A percentile compares a stretch with the other conserved stretches of the same genome.
Evolutionary conservation across 805 yeast genomes (phyloP).

Genomic region (Kockiozyma suomiensis): DNA sequence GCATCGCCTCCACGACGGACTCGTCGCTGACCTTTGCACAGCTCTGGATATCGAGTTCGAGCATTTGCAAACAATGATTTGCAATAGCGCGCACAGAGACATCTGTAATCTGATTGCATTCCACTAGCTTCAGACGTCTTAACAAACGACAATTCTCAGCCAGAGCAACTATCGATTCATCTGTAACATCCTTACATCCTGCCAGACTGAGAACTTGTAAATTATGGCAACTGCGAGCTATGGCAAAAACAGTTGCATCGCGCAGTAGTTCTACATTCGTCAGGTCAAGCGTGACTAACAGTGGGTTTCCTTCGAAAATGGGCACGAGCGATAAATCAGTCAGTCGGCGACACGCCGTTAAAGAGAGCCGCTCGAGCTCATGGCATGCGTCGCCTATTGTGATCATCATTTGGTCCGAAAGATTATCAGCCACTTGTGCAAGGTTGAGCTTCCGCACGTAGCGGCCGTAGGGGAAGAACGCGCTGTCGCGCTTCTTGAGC

Average conservation of each 20-base stretch:
- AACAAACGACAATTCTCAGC: slow-evolving; percentile 68
- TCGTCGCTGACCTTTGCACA: slow-evolving; percentile 72
- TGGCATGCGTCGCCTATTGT: slow-evolving; percentile 64
- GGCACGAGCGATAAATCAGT: slow-evolving; percentile 62
- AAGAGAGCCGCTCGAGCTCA: slow-evolving; percentile 80
- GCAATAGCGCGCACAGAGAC: slow-evolving; percentile 61
- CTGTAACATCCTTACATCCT: slow-evolving; percentile 72
- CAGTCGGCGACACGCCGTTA: slow-evolving; percentile 74
- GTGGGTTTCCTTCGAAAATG: slow-evolving; percentile 64
- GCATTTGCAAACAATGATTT: slow-evolving; percentile 72
- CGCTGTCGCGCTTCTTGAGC: slow-evolving; percentile 52
- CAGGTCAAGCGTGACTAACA: slow-evolving; percentile 82
- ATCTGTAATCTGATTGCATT: slow-evolving; percentile 68
- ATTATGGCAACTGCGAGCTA: slow-evolving; percentile 71
- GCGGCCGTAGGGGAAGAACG: slow-evolving; percentile 58
- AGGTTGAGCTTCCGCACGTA: slow-evolving; percentile 80
- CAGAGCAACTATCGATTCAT: slow-evolving; percentile 61
- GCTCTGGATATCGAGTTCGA: slow-evolving; percentile 86
- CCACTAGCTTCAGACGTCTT: slow-evolving; percentile 80
- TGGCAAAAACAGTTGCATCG: slow-evolving; percentile 69
- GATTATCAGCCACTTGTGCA: slow-evolving; percentile 67
- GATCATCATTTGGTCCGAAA: slow-evolving; percentile 64
- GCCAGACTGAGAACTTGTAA: slow-evolving; percentile 91
- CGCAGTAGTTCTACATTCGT: slow-evolving; percentile 70
- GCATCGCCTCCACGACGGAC: slow-evolving; percentile 60